Percentiles rank a stretch among this genome's conserved stretches.
These are phyloP conservation scores for Triticum monococcum DNA, from an alignment of 176 grass and related monocot species.

Conservation along the genomic window DNA sequence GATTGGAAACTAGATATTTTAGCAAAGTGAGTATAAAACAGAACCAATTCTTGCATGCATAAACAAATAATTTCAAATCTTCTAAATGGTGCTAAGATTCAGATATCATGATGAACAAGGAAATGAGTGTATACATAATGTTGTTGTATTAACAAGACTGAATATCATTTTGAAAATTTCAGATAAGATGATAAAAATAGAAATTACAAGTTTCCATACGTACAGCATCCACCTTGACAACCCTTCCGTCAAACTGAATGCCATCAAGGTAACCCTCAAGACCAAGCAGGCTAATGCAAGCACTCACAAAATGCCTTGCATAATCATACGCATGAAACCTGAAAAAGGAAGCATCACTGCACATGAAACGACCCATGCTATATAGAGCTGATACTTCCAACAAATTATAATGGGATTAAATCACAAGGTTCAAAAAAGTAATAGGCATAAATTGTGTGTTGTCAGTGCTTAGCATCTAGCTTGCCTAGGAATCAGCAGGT, in stretches of 20 bases:
- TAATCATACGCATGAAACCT: constrained; percentile 86
- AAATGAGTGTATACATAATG: background rate
- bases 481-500: too few species aligned
- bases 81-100: background rate
- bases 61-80: background rate
- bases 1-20: constrained; percentile 90
- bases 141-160: background rate
- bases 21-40: constrained; percentile 33
- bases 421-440: background rate
- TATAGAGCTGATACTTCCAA: too few species aligned
- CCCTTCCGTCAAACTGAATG: constrained; percentile 60
- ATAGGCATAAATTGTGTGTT: background rate
- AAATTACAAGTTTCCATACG: background rate
- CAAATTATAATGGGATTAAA: background rate
- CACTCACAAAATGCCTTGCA: constrained; percentile 80
- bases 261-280: constrained; percentile 78
- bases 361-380: too few species aligned
- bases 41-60: constrained; percentile 22
- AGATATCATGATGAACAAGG: background rate
- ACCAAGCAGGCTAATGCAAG: constrained; percentile 88
- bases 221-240: constrained; percentile 86
- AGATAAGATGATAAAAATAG: background rate
- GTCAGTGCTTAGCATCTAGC: too few species aligned
- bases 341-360: constrained; percentile 1
- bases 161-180: background rate